Conservation (phyloP, 805 yeast genomes). For the Debaryomyces tyrocola region DNA sequence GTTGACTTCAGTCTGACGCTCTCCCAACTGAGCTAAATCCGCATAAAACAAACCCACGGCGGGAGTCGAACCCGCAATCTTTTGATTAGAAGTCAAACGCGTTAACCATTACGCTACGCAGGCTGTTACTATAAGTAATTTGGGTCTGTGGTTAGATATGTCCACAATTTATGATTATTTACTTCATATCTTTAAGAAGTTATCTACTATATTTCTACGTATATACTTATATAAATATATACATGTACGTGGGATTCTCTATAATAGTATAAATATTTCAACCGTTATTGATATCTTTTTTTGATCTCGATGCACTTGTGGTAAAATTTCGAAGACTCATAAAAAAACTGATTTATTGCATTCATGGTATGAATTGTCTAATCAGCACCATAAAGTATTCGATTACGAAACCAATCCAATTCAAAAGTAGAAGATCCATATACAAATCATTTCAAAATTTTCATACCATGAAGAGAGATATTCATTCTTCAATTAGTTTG, state of each 20-base stretch:
- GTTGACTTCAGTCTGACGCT: conserved; percentile 37
- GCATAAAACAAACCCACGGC: conserved; percentile 37
- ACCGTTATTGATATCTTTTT: not conserved
- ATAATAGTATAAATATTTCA: not conserved
- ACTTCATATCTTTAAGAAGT: no score
- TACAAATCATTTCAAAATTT: not conserved
- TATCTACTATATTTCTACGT: no score
- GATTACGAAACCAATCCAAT: not conserved
- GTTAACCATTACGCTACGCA: conserved; percentile 64
- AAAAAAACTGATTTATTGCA: no score
- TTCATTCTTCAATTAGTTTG: conserved; percentile 26
- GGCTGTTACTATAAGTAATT: not conserved
- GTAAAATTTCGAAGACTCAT: not conserved
- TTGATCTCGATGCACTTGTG: not conserved
- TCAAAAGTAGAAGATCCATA: not conserved
- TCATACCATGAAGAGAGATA: conserved; percentile 13
- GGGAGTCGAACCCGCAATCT: conserved; percentile 67
- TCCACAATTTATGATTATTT: no score
- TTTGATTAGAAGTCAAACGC: conserved; percentile 68
- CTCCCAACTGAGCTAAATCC: conserved; percentile 39
- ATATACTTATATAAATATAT: no score
- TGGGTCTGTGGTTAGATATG: no score
- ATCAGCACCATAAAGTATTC: not conserved
- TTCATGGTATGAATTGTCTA: not conserved
- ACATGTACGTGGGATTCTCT: no score